A percentile compares a stretch with the other conserved stretches of the same genome.
Evolutionary conservation across 2,329 filamentous ascomycete genomes (phyloP).

Genomic region (Bipolaris zeicola): DNA sequence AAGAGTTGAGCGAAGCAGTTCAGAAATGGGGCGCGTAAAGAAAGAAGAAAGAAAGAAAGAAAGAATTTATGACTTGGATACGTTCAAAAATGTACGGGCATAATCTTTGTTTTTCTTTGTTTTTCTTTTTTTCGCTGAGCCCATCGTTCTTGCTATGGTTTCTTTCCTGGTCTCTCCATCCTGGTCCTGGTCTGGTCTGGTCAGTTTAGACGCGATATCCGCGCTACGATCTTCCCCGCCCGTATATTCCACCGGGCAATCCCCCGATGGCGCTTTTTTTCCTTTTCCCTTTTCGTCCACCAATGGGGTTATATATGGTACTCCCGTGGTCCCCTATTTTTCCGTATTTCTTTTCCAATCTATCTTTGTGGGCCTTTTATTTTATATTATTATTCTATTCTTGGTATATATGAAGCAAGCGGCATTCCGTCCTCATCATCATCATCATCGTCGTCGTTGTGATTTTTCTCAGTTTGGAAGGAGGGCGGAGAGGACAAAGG

Average conservation of each 20-base stretch:
- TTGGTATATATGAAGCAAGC: neutral
- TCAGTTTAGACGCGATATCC: neutral
- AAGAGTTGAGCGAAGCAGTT: conserved; percentile 15
- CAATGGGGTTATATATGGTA: too few species aligned
- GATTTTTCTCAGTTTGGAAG: too few species aligned
- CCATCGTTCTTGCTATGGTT: neutral
- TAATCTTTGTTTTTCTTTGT: neutral
- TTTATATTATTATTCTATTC: neutral
- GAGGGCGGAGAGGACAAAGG: neutral
- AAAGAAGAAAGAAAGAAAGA: too few species aligned
- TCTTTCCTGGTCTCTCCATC: neutral
- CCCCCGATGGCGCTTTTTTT: neutral
- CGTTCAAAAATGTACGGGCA: neutral
- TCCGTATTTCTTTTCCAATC: neutral
- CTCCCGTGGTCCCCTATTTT: too few species aligned
- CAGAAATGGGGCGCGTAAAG: conserved; percentile 14
- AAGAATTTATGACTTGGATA: neutral
- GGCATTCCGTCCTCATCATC: conserved; percentile 1
- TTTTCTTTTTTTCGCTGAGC: neutral
- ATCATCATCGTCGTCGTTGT: too few species aligned
- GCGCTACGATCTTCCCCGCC: neutral
- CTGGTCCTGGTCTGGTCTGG: neutral
- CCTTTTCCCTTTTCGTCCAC: neutral
- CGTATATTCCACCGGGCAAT: too few species aligned
- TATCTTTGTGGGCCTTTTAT: neutral